Evolutionary conservation across 2,329 filamentous ascomycete species (phyloP).

Genomic region (Penicillium sp.): DNA sequence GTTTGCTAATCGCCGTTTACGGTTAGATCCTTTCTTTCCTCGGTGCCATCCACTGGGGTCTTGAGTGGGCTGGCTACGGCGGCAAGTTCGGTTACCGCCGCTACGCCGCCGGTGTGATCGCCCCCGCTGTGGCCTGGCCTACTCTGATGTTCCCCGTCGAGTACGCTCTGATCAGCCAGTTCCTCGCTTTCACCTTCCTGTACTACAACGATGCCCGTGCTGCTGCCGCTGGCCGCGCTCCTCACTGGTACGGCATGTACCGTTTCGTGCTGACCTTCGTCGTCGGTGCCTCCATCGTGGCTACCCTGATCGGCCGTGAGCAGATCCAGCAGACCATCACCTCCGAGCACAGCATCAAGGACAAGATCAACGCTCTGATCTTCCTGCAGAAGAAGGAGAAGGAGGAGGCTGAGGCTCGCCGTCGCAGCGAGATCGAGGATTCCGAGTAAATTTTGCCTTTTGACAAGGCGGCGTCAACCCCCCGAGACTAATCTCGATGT

Average conservation of each 20-base stretch:
- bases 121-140: slow-evolving; percentile 82
- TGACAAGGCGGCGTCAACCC: slow-evolving; percentile 7
- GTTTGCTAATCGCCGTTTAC: slow-evolving; percentile 10
- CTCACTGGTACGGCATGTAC: slow-evolving; percentile 82
- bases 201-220: slow-evolving; percentile 82
- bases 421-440: slow-evolving; percentile 29
- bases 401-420: slow-evolving; percentile 41
- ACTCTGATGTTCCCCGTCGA: slow-evolving; percentile 81
- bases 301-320: slow-evolving; percentile 77
- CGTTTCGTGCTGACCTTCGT: slow-evolving; percentile 90
- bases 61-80: slow-evolving; percentile 74
- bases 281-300: slow-evolving; percentile 76
- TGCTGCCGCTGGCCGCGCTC: slow-evolving; percentile 71
- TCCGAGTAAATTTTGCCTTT: slow-evolving; percentile 31
- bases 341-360: slow-evolving; percentile 39
- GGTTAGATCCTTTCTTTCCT: slow-evolving; percentile 83
- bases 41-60: slow-evolving; percentile 89
- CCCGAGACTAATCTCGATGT: slow-evolving; percentile 18
- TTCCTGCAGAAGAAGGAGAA: slow-evolving; percentile 46
- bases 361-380: slow-evolving; percentile 54
- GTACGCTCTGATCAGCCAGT: slow-evolving; percentile 81
- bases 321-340: slow-evolving; percentile 56
- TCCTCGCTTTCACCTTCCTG: slow-evolving; percentile 76
- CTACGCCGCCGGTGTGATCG: slow-evolving; percentile 77
- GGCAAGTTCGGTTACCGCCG: slow-evolving; percentile 69